These are phyloP conservation scores for Sphagnum tenellum DNA, from an alignment of 225 moss, liverwort and hornwort genomes.

Conservation along the genomic window DNA sequence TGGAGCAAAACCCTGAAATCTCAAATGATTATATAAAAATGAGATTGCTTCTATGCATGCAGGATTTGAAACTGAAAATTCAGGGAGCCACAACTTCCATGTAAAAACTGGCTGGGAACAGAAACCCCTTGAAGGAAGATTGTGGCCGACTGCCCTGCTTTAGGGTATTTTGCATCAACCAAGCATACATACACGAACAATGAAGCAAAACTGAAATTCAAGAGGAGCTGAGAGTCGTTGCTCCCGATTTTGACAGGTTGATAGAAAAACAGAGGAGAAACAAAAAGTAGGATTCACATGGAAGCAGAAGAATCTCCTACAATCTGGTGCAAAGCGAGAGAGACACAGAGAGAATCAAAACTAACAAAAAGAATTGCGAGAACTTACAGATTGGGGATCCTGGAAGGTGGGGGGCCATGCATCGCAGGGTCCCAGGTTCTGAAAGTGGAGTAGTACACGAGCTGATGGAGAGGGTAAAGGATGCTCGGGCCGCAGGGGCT, in stretches of 20 bases:
- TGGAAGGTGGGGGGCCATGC: slow-evolving; percentile 35
- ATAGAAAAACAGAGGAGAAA: background rate
- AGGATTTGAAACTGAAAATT: background rate
- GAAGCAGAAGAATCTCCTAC: too few species aligned
- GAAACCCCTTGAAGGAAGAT: too few species aligned
- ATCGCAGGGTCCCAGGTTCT: slow-evolving; percentile 21
- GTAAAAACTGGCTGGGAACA: too few species aligned
- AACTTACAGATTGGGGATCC: slow-evolving; percentile 46
- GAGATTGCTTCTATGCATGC: background rate
- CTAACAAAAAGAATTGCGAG: background rate
- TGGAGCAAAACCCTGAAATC: background rate
- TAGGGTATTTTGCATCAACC: background rate
- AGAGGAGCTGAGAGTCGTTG: background rate
- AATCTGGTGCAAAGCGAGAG: background rate
- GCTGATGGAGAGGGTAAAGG: slow-evolving; percentile 49
- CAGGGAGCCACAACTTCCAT: too few species aligned
- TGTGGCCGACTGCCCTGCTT: background rate
- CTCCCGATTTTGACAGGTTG: background rate
- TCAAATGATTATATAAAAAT: background rate
- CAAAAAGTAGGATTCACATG: background rate
- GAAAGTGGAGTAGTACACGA: slow-evolving; percentile 47
- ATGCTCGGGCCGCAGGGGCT: slow-evolving; percentile 29
- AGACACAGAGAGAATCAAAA: background rate
- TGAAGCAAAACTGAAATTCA: too few species aligned
- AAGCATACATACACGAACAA: background rate